Evolutionary conservation across 129 eudicot genomes (phyloP).

Genomic region (Saposhnikovia divaricata): DNA sequence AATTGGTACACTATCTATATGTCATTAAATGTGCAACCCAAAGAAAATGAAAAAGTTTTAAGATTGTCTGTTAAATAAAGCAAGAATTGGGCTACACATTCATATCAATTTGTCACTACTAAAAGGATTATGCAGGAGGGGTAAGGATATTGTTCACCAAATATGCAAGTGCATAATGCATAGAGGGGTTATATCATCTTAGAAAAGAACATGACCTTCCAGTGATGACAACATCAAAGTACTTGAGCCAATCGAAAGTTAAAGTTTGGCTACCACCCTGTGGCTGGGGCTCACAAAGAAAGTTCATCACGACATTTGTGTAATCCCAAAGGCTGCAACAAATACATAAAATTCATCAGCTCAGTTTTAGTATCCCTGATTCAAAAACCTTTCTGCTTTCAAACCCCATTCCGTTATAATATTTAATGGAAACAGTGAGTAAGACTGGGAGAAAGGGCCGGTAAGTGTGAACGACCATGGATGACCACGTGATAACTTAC

Average conservation of each 20-base stretch:
- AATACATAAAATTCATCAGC: constrained; percentile 1
- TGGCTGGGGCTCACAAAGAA: constrained; percentile 55
- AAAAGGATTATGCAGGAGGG: background rate
- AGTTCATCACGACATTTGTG: constrained; percentile 92
- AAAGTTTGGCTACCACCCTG: constrained; percentile 25
- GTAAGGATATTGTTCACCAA: background rate
- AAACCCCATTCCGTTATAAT: background rate
- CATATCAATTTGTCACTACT: background rate
- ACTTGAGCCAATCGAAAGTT: constrained; percentile 83
- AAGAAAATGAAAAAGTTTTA: background rate
- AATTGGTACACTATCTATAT: background rate
- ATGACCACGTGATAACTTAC: background rate
- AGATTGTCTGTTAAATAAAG: background rate
- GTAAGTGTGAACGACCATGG: background rate
- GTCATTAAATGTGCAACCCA: background rate
- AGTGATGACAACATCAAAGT: constrained; percentile 91
- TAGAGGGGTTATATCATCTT: background rate
- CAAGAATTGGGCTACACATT: background rate
- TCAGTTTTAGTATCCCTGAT: background rate
- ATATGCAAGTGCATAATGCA: background rate
- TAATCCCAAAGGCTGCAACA: constrained; percentile 95
- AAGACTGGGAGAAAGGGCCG: background rate
- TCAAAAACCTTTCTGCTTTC: background rate
- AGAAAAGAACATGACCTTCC: constrained; percentile 60
- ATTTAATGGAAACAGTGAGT: background rate